Evolutionary conservation across 2,329 filamentous ascomycete genomes (phyloP), one percentile per base, ranked within the genome.

Genomic region (Endoconidiophora laricicola): DNA sequence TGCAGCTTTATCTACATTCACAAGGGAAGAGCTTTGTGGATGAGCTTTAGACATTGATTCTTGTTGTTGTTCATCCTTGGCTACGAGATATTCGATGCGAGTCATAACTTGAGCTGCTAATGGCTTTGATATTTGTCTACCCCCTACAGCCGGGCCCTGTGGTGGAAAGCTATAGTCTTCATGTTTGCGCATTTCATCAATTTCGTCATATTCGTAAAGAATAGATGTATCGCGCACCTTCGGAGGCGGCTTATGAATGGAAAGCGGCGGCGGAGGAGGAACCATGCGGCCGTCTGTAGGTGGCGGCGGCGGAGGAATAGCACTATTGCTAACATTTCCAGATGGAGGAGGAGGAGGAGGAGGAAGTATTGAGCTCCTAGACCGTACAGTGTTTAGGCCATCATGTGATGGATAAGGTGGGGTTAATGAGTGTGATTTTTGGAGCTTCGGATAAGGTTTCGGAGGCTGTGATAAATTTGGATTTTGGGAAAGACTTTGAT

Each of bases 121-220:
- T 7, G 36, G 16, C 20, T 24, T 40, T 5, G 23, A 24, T 16
- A 3, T 26, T 18, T 44, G 24, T 14, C 20, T 24, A 22, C 24
- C 23, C 7, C 29, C 33, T 12, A 26, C 44, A 7, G 41, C 39
- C 7, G 48, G 48, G 2, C 48, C 48, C 6, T 37, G 16, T 10
- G 48, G 48, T 10, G 48, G 48, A 14, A 44, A 49, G 14, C 39
- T 36, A 16, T 49, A 45, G 16, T 29, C 36, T 16, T 49, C 41
- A 20, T 14, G 23, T 37, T 42, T 37, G 6, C 48, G 40, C 10
- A 49, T n/a, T 23, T 49, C 48, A 23, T 49, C 48, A 23, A 49
- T 22, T 44, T 49, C 48, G 26, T 49, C 48, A 12, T 49, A 41
- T 24, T 49, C 48, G 18, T 44, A 49, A 10, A 37, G 18, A 22